Conservation (phyloP, 1,139 yeast genomes). For the Scheffersomyces stambukii region DNA sequence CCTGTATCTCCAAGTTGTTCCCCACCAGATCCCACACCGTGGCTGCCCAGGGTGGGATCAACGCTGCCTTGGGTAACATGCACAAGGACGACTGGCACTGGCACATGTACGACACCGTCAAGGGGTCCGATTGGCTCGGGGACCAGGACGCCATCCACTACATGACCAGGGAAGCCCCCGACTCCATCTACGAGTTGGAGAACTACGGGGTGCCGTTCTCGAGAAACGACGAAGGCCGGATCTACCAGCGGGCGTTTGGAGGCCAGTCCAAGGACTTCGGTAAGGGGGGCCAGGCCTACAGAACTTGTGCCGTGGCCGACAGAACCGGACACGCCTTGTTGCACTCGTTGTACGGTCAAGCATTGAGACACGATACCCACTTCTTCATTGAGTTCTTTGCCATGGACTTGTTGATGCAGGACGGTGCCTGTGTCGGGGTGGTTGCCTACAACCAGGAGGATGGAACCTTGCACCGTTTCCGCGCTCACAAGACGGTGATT, state of each 20-base stretch:
- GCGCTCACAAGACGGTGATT: conserved; percentile 90
- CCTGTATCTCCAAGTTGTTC: conserved; percentile 93
- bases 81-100: conserved; percentile 98
- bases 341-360: conserved; percentile 95
- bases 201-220: conserved; percentile 98
- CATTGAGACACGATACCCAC: conserved; percentile 93
- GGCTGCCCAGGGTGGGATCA: conserved; percentile 99
- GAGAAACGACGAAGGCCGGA: conserved; percentile 93
- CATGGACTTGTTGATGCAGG: conserved; percentile 88
- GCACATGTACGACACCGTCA: conserved; percentile 99
- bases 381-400: conserved; percentile 98
- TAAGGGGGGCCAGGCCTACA: conserved; percentile 97
- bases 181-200: conserved; percentile 91
- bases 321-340: conserved; percentile 97
- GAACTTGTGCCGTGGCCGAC: conserved; percentile 99
- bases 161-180: conserved; percentile 98
- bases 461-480: conserved; percentile 96
- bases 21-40: conserved; percentile 99
- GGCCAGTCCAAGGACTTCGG: conserved; percentile 96
- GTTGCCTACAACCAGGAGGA: conserved; percentile 98
- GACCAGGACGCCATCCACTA: conserved; percentile 99
- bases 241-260: conserved; percentile 98
- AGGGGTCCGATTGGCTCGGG: conserved; percentile 99
- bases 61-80: conserved; percentile 97
- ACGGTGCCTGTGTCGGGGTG: conserved; percentile 95